A percentile compares a stretch with the other conserved stretches of the same genome.
Conservation (phyloP, 306 rosid genomes). For the Quercus alba region DNA sequence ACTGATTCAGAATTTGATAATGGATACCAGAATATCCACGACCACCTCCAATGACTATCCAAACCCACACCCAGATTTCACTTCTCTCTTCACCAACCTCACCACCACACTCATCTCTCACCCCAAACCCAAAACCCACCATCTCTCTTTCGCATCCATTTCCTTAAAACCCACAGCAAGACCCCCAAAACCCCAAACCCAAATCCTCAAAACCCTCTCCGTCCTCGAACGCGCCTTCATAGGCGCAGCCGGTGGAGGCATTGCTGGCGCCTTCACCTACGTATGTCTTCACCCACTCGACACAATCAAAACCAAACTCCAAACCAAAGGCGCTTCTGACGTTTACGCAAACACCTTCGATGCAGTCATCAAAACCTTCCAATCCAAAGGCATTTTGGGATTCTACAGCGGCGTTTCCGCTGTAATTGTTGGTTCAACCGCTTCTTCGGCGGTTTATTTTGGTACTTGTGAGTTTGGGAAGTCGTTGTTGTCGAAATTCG, state of each 20-base stretch:
- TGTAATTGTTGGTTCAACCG: conserved; percentile 78
- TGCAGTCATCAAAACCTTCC: conserved; percentile 65
- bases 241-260: conserved; percentile 83
- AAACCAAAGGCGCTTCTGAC: conserved; percentile 73
- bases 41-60: conserved; percentile 23
- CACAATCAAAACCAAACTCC: conserved; percentile 84
- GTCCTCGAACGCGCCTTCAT: conserved; percentile 78
- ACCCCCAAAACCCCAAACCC: conserved; percentile 25
- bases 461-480: conserved; percentile 90
- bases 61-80: conserved; percentile 39
- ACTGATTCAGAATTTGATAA: not conserved
- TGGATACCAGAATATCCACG: conserved; percentile 75
- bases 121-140: not conserved
- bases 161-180: conserved; percentile 34
- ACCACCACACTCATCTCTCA: not conserved
- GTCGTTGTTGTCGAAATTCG: conserved; percentile 51
- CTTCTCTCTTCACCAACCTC: conserved; percentile 36
- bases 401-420: conserved; percentile 90
- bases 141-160: conserved; percentile 38
- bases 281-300: conserved; percentile 88
- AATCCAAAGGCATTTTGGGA: conserved; percentile 57
- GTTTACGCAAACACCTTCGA: conserved; percentile 68
- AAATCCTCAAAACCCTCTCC: conserved; percentile 52
- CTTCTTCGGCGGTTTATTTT: conserved; percentile 82
- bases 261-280: conserved; percentile 96